phyloP scores from a whole-genome alignment of 1,284 basidiomycete genomes.

The Cryptococcus deneoformans region DNA sequence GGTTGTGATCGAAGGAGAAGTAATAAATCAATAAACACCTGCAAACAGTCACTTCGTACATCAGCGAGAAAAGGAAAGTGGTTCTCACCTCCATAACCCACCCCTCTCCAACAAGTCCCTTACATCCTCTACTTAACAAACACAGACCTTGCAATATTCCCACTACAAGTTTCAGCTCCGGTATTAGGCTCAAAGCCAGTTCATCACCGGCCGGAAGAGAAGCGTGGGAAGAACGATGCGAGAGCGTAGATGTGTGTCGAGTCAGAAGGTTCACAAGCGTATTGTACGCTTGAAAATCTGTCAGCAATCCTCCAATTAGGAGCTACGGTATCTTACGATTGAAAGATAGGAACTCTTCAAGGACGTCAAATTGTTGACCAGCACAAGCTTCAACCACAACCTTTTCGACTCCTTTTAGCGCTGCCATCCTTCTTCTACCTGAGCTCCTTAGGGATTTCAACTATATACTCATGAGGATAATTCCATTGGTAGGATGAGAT shows the following conservation, averaged over 20 bases:
- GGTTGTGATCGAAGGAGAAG: constrained; percentile 35
- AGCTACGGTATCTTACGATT: constrained; percentile 2
- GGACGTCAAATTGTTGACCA: background rate
- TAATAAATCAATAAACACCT: constrained; percentile 43
- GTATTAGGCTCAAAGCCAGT: constrained; percentile 20
- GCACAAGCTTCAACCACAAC: constrained; percentile 12
- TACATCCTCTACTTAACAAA: constrained; percentile 66
- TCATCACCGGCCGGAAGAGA: constrained; percentile 31
- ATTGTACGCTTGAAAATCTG: constrained; percentile 23
- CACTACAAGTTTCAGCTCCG: constrained; percentile 51
- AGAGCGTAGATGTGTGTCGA: constrained; percentile 32
- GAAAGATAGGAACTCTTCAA: constrained; percentile 1
- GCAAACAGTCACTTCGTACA: background rate
- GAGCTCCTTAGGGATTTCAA: constrained; percentile 29
- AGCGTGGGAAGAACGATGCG: constrained; percentile 23
- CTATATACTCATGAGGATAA: constrained; percentile 8
- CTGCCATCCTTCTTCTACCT: constrained; percentile 20
- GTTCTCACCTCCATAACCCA: constrained; percentile 65
- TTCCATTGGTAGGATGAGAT: background rate
- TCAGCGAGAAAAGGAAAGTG: background rate
- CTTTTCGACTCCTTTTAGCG: constrained; percentile 23
- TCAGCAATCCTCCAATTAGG: background rate
- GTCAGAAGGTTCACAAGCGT: constrained; percentile 30
- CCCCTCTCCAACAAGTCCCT: constrained; percentile 64
- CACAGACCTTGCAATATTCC: constrained; percentile 75